Evolutionary conservation across 2,329 filamentous ascomycete species (phyloP), one percentile per base, ranked within the genome.

Genomic region (Aspergillus thermomutatus): DNA sequence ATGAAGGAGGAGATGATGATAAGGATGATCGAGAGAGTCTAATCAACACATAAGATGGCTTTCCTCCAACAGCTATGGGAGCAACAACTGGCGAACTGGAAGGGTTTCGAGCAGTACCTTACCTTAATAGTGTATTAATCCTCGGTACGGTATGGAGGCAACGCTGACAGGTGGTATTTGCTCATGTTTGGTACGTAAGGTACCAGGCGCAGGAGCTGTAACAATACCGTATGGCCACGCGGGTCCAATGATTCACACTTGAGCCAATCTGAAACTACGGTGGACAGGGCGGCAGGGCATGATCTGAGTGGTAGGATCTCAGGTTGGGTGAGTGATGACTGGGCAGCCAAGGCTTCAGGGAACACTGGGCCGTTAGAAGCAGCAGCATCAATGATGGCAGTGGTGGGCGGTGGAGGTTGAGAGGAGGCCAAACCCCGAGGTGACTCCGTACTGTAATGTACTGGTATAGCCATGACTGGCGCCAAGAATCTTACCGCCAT

Each of bases 1-100:
- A 50, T 40, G 45, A 23, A 46, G 40, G 26, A 49, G 46, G 43
- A 28, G 21, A 51, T 46, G 23, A 37, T 45, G 37, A 45, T 31
- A 50, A 28, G 31, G 49, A 40, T 37, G 19, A 50, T 50, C 2
- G 11, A 46, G 23, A 6, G 23, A 3, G 11, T 26, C 19, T 26
- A 4, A 46, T 46, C 5, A 11, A 46, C 10, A 14, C 9, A 4
- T 17, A 37, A 3, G 31, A 37, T 8, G 14, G 31, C 31, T 5
- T n/a, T 17, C 31, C 14, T 37, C 31, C 31, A 37, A 37, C 14
- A 37, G 14, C 14, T 37, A 37, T 37, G 31, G 11, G 14, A 17
- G 31, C 17, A 37, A 37, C 48, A 37, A 37, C 50, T 50, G 55
- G 45, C 54, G 43, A 51, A 55, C 53, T 21, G 23, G 50, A 56